Base-by-base conservation (phyloP, 202 grass and related monocot species). In the Zizania palustris region DNA sequence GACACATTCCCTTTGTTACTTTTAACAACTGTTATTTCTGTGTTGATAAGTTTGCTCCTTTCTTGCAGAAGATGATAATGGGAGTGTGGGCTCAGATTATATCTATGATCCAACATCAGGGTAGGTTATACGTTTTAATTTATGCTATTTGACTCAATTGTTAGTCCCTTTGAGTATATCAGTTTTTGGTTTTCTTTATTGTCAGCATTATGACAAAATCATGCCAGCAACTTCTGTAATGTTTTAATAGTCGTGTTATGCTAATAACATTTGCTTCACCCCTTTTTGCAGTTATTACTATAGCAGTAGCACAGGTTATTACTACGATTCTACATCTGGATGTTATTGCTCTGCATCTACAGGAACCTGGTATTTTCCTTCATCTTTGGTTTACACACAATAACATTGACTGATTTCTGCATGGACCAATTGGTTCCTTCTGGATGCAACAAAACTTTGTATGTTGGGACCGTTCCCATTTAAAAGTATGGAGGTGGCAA, bases 271-370 rank as follows among this genome's bases (percentile, higher is more conserved):
- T 72, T 40, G 14, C 42, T 65, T 35, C 81, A 18, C 11, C 14
- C 43, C 70, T 71, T 54, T n/a, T 63, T 85, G 53, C 74, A 95
- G 91, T 71, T 98, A 90, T 83, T 98, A 92, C 81, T 98, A 95
- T 72, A 98, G 85, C 67, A 95, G 83, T 73, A 95, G 77, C 45
- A 85, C 85, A 70, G 91, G 89, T 53, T 98, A 95, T 81, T 98
- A 98, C 75, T 98, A 90, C 66, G 91, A 98, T 73, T 64, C 91
- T 71, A 67, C 78, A 53, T 85, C 87, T 39, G 87, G 91, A 59
- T 80, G 82, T 78, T 95, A 98, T 77, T 92, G 89, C 56, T 88
- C 73, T 85, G 91, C 87, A 79, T 83, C 91, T 58, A 92, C 96
- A 36, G 89, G 96, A 73, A 89, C 51, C 40, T 98, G 96, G 96